Evolutionary conservation across 805 yeast genomes (phyloP).

Genomic region (Nakazawaea populi): DNA sequence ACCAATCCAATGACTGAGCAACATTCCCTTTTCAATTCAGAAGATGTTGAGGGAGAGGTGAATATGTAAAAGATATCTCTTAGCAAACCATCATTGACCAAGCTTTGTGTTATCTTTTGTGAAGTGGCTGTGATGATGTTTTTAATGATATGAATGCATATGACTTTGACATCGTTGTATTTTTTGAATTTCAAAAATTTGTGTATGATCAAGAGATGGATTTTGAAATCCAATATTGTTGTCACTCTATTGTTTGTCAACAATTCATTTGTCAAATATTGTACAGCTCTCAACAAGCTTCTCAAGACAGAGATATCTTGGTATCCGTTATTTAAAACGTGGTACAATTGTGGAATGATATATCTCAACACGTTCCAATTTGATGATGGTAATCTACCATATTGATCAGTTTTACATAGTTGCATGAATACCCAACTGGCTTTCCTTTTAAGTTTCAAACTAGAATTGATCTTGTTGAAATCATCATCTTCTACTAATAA

Average conservation of each 20-base stretch:
- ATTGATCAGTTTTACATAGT: conserved; percentile 10
- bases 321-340: neutral
- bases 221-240: conserved; percentile 7
- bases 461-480: neutral
- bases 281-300: conserved; percentile 5
- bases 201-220: conserved; percentile 6
- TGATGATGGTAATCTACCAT: conserved; percentile 10
- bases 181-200: conserved; percentile 2
- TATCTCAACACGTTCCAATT: conserved; percentile 12
- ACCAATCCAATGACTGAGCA: conserved; percentile 7
- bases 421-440: conserved; percentile 13
- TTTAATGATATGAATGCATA: conserved; percentile 8
- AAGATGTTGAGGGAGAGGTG: neutral
- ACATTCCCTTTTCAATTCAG: conserved; percentile 8
- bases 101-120: conserved; percentile 3
- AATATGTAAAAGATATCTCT: conserved; percentile 6
- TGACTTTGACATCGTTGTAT: conserved; percentile 1
- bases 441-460: conserved; percentile 4
- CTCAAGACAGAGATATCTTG: conserved; percentile 7
- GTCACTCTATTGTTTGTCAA: conserved; percentile 6
- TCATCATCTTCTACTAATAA: conserved; percentile 10
- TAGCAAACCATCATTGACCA: conserved; percentile 6
- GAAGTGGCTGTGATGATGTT: conserved; percentile 10
- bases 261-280: conserved; percentile 10
- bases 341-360: conserved; percentile 9